Base-by-base conservation (phyloP, 1,139 yeast genomes). In the Pichia sp. region DNA sequence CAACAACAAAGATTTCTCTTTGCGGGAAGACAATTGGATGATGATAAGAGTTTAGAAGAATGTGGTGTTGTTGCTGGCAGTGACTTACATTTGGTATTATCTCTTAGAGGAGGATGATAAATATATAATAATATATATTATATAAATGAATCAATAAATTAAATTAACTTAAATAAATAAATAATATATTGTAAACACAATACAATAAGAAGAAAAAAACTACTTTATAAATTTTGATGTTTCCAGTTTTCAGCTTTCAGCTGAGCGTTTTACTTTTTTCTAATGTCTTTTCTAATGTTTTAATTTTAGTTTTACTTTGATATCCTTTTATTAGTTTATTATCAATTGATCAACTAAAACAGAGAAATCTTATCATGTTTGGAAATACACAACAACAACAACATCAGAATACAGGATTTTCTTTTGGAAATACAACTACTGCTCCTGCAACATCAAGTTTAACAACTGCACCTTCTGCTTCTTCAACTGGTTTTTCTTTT, bases 1-100 rank as follows among this genome's bases (percentile, higher is more conserved):
- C 81, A 88, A 34, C 98, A 92, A 68, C 98, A 92, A 66, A 77
- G 96, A 58, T 78, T 92, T 57, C 85, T 92, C 62, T 89, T 80
- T 69, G 83, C 86, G 53, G 98, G 98, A 27, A 86, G 89, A 60
- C 97, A 90, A 69, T 79, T 92, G 82, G 83, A 82, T 56, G 96
- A 87, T 61, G 86, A 83, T 33, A 74, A 76, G 59, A 79, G 89
- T 1, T 80, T 86, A 10, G 78, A 73, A 47, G 79, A 76, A 46
- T 84, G 88, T 53, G 86, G 86, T 5, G 75, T 79, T 43, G 70
- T 66, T 44, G 81, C 87, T 2, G 97, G 96, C 9, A 79, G 92
- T 45, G 87, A 88, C 46, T 73, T 90, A 57, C 97, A 90, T 68
- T 74, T 90, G 64, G 97, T 90, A 26, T 72, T 90, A 61, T 89